Base-by-base conservation (phyloP, 164 flowering plant species). In the Chimonanthus salicifolius region DNA sequence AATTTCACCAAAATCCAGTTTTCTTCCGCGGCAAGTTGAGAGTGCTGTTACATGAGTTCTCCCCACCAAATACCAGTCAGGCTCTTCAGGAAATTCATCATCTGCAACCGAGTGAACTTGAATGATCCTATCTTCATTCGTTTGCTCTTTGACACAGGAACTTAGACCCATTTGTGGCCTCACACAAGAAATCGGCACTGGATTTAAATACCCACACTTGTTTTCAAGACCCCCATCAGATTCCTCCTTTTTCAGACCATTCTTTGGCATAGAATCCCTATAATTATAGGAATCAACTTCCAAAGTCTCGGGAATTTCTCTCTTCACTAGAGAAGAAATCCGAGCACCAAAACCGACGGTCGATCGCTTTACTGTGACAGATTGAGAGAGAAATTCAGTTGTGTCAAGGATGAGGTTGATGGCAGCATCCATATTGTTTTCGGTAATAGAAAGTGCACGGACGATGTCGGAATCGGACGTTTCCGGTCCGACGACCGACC, bases 11-110 rank as follows among this genome's bases (percentile, higher is more conserved):
- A 82, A 80, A 68, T 78, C 86, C 70, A 92, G 62, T 74, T 83
- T 87, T 20, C 67, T 86, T 46, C 95, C 87, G 78, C 79, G 85
- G 33, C 86, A 83, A 0, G 95, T 92, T 0, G 97, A 92, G 58
- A 86, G 75, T 10, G 83, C 94, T 0, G 50, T 71, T 2, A 90
- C 82, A 5, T 74, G 50, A 47, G 78, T 81, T 72, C 92, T 83
- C 20, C 94, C 97, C 11, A 90, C 90, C 82, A 90, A 78, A 67
- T 78, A 78, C 94, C 95, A 92, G 64, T 86, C 97, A 0, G 78
- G 77, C 15, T 90, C 93, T 68, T 82, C 88, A 0, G 84, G 87
- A 72, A 92, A 89, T 47, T 90, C 93, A 69, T 87, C 91, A 74
- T 87, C 84, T 74, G 89, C 97, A 16, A 88, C 74, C 58, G 21